Conservation (phyloP, 495 filamentous ascomycete species). For the Parathielavia appendiculata region DNA sequence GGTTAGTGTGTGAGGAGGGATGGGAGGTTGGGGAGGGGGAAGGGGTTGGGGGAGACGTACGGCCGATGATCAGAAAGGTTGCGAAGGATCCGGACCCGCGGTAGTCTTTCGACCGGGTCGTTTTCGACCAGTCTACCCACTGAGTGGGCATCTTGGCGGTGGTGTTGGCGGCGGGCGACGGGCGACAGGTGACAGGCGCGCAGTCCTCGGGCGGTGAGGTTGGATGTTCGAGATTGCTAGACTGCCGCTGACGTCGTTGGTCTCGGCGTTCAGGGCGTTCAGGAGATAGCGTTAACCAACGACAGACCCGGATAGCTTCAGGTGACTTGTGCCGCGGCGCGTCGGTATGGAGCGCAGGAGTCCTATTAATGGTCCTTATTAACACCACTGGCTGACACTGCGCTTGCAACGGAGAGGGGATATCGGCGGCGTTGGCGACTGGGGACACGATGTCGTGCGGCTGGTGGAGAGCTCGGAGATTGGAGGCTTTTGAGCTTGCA, state of each 20-base stretch:
- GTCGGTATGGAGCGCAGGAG: neutral
- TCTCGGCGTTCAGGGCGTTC: neutral
- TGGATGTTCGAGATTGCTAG: neutral
- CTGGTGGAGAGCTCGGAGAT: neutral
- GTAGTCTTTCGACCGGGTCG: constrained; percentile 45
- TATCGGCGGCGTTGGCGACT: neutral
- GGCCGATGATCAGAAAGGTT: constrained; percentile 93
- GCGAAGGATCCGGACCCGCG: constrained; percentile 60
- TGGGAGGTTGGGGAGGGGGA: neutral
- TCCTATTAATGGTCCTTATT: neutral
- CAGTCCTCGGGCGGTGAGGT: constrained; percentile 1
- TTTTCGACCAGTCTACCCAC: constrained; percentile 50
- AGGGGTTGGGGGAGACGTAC: constrained; percentile 48
- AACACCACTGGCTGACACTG: neutral
- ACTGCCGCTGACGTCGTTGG: constrained; percentile 1
- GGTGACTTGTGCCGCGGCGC: neutral
- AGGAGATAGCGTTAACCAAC: no score
- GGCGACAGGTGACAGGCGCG: constrained; percentile 5
- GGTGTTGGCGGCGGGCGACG: neutral
- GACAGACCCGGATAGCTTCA: no score
- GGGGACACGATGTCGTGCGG: neutral
- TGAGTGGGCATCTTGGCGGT: constrained; percentile 24
- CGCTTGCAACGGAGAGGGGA: neutral
- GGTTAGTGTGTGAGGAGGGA: constrained; percentile 9
- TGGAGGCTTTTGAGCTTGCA: neutral